phyloP scores from a whole-genome alignment of 2,329 filamentous ascomycete species.

The Talaromyces funiculosus region DNA sequence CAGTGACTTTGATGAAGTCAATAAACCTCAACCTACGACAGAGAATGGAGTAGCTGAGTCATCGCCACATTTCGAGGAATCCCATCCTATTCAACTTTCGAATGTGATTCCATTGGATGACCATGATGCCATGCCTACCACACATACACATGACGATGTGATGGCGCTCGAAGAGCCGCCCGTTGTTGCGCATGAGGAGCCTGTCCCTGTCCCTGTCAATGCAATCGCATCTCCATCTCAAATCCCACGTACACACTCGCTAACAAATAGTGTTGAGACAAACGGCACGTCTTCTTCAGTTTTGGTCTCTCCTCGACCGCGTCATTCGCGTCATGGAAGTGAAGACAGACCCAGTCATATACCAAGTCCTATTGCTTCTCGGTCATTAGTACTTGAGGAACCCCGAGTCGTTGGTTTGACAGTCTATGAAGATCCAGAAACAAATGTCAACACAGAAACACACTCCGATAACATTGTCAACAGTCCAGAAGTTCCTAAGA shows the following conservation, averaged over 20 bases:
- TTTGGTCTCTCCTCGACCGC: constrained; percentile 9
- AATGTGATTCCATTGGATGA: neutral
- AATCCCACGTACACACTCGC: constrained; percentile 14
- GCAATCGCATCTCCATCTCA: constrained; percentile 10
- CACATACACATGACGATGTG: neutral
- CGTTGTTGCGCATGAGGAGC: neutral
- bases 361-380: constrained; percentile 10
- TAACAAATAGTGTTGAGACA: constrained; percentile 13
- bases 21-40: constrained; percentile 1
- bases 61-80: neutral
- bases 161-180: neutral
- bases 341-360: constrained; percentile 13
- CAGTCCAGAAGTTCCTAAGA: constrained; percentile 3
- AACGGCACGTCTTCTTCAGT: constrained; percentile 12
- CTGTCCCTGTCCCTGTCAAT: neutral
- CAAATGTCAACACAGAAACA: constrained; percentile 18
- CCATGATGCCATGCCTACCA: neutral
- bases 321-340: constrained; percentile 10
- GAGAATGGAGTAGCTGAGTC: constrained; percentile 34
- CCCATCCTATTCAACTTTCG: neutral
- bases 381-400: constrained; percentile 7
- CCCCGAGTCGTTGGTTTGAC: constrained; percentile 26
- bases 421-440: constrained; percentile 51
- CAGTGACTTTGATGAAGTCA: constrained; percentile 21
- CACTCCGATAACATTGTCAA: constrained; percentile 8